Conservation (phyloP, 495 filamentous ascomycete genomes). For the Aspergillus kassunensis region DNA sequence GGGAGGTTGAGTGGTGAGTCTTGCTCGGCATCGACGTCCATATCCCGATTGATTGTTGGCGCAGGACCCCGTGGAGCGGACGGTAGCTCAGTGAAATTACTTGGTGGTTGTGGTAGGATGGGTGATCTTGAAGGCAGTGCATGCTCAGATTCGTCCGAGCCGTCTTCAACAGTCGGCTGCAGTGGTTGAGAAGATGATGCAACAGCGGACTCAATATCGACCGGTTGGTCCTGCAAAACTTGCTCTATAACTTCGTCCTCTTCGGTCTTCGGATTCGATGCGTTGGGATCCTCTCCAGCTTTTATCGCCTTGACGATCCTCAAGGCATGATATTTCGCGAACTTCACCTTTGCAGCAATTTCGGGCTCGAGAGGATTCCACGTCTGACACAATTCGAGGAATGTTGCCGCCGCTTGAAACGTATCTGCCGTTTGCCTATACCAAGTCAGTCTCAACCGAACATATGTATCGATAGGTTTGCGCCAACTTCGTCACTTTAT, state of each 20-base stretch:
- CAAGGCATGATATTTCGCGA: conserved; percentile 90
- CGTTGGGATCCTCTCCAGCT: conserved; percentile 89
- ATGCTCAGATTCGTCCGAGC: conserved; percentile 43
- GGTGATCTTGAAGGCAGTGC: conserved; percentile 48
- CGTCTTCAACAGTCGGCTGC: conserved; percentile 57
- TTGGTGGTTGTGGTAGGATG: conserved; percentile 29
- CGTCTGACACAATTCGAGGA: conserved; percentile 81
- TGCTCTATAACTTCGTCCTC: conserved; percentile 27
- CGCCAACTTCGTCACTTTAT: conserved; percentile 77
- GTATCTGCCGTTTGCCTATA: conserved; percentile 87
- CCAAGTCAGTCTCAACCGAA: conserved; percentile 7
- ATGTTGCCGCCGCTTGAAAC: conserved; percentile 84
- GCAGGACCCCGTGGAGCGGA: conserved; percentile 24
- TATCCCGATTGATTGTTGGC: conserved; percentile 13
- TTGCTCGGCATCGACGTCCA: conserved; percentile 19
- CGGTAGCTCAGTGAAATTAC: conserved; percentile 25
- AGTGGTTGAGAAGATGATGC: conserved; percentile 20
- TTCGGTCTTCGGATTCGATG: conserved; percentile 69
- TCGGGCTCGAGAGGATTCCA: conserved; percentile 77
- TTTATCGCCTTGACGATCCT: conserved; percentile 88
- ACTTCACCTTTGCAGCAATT: conserved; percentile 83
- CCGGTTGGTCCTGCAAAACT: conserved; percentile 1
- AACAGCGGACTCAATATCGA: neutral
- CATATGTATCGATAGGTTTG: neutral
- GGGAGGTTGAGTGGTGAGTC: conserved; percentile 34